Conservation (phyloP, 768 basidiomycete genomes). For the Pulveroboletus sp. region DNA sequence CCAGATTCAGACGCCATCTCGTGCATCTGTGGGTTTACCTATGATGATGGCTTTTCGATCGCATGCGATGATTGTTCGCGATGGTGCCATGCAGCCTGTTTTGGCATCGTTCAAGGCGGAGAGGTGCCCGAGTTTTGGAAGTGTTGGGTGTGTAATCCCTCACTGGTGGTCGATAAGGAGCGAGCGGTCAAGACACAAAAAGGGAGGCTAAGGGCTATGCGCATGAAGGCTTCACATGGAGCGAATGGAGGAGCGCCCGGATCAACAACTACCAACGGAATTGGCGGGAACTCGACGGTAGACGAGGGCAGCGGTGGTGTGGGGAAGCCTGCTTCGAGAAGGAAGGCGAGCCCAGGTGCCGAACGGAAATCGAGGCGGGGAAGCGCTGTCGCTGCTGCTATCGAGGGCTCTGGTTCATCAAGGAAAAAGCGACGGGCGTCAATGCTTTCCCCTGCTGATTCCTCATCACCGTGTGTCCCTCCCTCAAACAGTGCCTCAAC, state of each 20-base stretch:
- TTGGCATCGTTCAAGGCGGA: constrained; percentile 49
- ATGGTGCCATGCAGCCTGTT: constrained; percentile 85
- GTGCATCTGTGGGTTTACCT: constrained; percentile 70
- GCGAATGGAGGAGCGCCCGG: constrained; percentile 17
- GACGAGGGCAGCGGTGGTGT: constrained; percentile 13
- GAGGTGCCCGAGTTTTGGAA: constrained; percentile 69
- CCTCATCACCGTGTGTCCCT: constrained; percentile 17
- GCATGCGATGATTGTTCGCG: constrained; percentile 78
- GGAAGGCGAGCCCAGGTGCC: constrained; percentile 36
- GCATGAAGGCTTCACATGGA: constrained; percentile 25
- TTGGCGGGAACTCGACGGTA: constrained; percentile 8
- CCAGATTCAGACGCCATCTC: constrained; percentile 46
- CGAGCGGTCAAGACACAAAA: constrained; percentile 44
- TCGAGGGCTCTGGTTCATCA: constrained; percentile 30
- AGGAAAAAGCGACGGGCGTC: constrained; percentile 39
- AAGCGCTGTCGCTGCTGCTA: constrained; percentile 32
- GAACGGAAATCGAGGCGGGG: constrained; percentile 37
- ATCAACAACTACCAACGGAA: constrained; percentile 18
- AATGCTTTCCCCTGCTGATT: constrained; percentile 26
- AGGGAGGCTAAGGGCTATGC: constrained; percentile 33
- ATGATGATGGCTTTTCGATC: constrained; percentile 83
- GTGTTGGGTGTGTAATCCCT: constrained; percentile 66
- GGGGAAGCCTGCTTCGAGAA: constrained; percentile 27
- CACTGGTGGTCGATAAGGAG: constrained; percentile 42
- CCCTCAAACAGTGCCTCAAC: constrained; percentile 7